These are phyloP conservation scores for Gonapodya sp. DNA, from an alignment of 192 early-diverging fungal species.

Conservation along the genomic window DNA sequence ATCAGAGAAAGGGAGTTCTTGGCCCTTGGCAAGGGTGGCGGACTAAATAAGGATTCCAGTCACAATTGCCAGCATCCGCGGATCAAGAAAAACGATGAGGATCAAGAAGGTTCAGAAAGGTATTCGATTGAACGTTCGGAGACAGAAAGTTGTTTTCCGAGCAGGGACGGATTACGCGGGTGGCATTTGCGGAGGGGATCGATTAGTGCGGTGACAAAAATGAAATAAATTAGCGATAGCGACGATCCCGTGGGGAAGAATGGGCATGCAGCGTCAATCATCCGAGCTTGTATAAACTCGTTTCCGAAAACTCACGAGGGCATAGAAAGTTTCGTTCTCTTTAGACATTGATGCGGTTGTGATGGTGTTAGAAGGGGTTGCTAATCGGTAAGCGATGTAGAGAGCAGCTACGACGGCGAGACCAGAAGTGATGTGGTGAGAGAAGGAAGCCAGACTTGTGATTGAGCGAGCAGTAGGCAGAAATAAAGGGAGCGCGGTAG, in stretches of 20 bases:
- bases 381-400: neutral
- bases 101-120: no score
- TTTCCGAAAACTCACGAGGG: neutral
- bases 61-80: neutral
- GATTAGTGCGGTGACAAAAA: neutral
- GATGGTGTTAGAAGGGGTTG: neutral
- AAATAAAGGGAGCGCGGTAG: no score
- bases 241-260: neutral
- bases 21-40: constrained; percentile 34
- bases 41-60: neutral
- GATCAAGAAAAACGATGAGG: neutral
- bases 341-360: neutral
- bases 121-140: no score
- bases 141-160: no score
- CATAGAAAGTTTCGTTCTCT: neutral
- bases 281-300: no score
- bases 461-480: no score
- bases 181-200: no score
- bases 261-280: neutral
- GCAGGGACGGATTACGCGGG: no score
- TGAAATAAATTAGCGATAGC: neutral
- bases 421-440: neutral
- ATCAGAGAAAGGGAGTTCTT: constrained; percentile 42
- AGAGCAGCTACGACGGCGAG: neutral
- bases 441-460: no score